Evolutionary conservation across 179 eudicot genomes (phyloP).

Genomic region (Beta lomatogona): DNA sequence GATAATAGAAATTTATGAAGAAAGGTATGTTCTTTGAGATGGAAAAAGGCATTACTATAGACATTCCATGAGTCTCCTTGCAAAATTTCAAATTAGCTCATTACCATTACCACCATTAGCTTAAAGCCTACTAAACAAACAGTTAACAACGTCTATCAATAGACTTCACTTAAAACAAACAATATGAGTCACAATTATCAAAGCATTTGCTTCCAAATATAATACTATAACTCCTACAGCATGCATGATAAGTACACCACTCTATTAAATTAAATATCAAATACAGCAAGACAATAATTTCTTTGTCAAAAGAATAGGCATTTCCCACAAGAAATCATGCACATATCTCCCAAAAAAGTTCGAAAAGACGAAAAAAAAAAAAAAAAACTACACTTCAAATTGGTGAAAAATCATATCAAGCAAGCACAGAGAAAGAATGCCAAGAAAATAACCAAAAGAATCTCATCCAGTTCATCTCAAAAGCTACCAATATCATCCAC

Average conservation of each 20-base stretch:
- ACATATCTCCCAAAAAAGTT: background rate
- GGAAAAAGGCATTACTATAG: too few species aligned
- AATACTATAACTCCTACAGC: background rate
- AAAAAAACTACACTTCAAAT: too few species aligned
- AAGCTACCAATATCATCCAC: background rate
- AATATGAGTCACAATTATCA: background rate
- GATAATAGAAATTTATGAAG: too few species aligned
- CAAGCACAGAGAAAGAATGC: background rate
- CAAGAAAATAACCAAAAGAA: background rate
- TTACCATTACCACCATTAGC: too few species aligned
- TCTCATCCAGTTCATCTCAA: background rate
- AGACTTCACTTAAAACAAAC: background rate
- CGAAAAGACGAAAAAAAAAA: too few species aligned
- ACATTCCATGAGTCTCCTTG: too few species aligned
- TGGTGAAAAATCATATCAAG: background rate
- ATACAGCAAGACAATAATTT: background rate
- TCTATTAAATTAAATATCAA: background rate
- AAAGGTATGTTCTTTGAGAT: too few species aligned
- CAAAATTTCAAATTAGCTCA: too few species aligned
- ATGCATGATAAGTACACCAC: slow-evolving; percentile 3
- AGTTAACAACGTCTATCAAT: background rate
- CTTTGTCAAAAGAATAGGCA: too few species aligned
- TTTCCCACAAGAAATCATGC: background rate
- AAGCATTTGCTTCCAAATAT: background rate
- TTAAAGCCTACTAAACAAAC: background rate